Percentiles rank a stretch among this genome's conserved stretches.
Conservation (phyloP, 2,329 filamentous ascomycete species). For the Calonectria multiphialidica region DNA sequence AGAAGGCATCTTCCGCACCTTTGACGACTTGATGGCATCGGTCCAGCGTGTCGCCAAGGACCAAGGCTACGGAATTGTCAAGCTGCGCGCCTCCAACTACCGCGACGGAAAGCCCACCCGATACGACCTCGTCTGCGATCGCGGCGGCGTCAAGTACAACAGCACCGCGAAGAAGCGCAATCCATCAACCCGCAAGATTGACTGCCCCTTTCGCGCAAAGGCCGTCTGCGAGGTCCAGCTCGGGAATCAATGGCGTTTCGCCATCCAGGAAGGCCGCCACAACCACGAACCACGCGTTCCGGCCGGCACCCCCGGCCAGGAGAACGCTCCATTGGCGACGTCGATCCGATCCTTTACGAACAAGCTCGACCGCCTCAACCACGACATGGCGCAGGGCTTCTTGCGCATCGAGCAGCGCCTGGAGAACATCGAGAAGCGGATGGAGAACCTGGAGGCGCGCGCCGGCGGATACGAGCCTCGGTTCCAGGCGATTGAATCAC, state of each 20-base stretch:
- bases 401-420: conserved; percentile 63
- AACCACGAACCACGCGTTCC: conserved; percentile 72
- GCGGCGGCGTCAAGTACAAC: conserved; percentile 73
- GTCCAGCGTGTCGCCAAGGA: conserved; percentile 72
- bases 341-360: conserved; percentile 69
- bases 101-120: conserved; percentile 72
- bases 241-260: conserved; percentile 74
- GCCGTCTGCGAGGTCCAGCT: conserved; percentile 74
- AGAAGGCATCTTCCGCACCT: conserved; percentile 70
- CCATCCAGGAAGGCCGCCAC: conserved; percentile 69
- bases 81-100: conserved; percentile 73
- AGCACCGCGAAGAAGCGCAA: conserved; percentile 75
- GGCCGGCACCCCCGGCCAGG: conserved; percentile 65
- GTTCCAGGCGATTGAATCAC: conserved; percentile 58
- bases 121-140: conserved; percentile 73
- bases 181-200: conserved; percentile 73
- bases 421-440: conserved; percentile 66
- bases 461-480: conserved; percentile 57
- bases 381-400: conserved; percentile 67
- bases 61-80: conserved; percentile 73
- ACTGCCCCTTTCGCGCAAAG: conserved; percentile 73
- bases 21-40: conserved; percentile 69
- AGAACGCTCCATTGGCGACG: conserved; percentile 69
- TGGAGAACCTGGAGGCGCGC: conserved; percentile 65
- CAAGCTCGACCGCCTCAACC: conserved; percentile 69